Percentiles rank a stretch among this genome's conserved stretches.
phyloP scores from a whole-genome alignment of 768 basidiomycete genomes.

The Pleurotus tuoliensis region DNA sequence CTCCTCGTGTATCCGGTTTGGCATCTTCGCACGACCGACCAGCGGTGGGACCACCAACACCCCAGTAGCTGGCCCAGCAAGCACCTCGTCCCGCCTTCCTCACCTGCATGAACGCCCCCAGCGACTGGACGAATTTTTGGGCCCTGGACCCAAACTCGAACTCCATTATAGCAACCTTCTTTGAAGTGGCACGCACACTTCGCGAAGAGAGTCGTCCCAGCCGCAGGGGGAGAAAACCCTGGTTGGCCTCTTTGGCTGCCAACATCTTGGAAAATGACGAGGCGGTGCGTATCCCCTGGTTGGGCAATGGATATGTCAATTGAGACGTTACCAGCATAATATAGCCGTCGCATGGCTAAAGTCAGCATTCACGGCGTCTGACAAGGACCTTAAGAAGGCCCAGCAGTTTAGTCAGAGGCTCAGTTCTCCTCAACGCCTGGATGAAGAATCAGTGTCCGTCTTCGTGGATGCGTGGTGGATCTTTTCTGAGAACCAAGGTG shows the following conservation, averaged over 20 bases:
- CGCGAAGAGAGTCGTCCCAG: not conserved
- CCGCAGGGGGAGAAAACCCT: not conserved
- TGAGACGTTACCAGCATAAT: not conserved
- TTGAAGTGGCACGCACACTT: not conserved
- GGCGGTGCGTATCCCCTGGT: too few species aligned
- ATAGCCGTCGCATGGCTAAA: not conserved
- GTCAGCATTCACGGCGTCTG: not conserved
- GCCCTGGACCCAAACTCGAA: not conserved
- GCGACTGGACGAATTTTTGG: not conserved
- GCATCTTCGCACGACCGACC: too few species aligned
- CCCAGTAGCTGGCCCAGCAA: too few species aligned
- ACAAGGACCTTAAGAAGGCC: not conserved
- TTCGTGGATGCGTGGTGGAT: conserved; percentile 19
- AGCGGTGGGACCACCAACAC: too few species aligned
- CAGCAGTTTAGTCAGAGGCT: not conserved
- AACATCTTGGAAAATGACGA: too few species aligned
- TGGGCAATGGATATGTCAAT: not conserved
- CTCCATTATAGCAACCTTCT: not conserved
- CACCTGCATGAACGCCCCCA: too few species aligned
- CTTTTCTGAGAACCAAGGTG: conserved; percentile 1
- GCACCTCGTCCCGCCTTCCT: too few species aligned
- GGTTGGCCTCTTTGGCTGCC: too few species aligned
- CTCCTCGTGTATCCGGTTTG: too few species aligned
- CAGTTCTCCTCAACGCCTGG: not conserved
- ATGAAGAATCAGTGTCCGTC: not conserved